Base-by-base conservation (phyloP, 768 basidiomycete species). In the Leccinum olivaceopallidum region DNA sequence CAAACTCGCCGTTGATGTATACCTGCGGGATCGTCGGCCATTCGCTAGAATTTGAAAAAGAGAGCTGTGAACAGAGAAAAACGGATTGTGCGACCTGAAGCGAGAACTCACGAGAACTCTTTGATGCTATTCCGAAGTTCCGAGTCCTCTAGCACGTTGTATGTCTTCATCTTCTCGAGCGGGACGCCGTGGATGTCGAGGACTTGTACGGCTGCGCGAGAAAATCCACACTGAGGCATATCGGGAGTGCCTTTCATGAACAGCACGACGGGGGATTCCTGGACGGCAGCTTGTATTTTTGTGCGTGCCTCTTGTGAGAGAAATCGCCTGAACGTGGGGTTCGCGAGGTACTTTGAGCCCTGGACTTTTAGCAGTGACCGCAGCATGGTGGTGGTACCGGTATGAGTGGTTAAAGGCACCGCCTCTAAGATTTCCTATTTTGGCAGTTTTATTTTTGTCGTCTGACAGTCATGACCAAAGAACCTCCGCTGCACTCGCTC, bases 21-120 rank as follows among this genome's bases (percentile, higher is more conserved):
- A 99, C 74, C 73, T 99, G 96, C 12, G 96, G 96, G 64, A 99
- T 88, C 20, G 96, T 99, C 14, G 96, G 96, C 96, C 96, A 99
- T 64, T 97, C 92, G 24, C 95, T 98, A 67, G 16, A 37, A 49
- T 42, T 42, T 42, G 24, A 24, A 49, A 20, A 6, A 53, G 14
- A 28, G 13, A 14, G 39, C 9, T 22, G 18, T 59, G 24, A n/a
- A 28, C 4, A 50, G 22, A 37, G 50, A 37, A 16, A 42, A 42
- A 18, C 34, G 26, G 4, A 48, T 10, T 1, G 18, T 44, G 20
- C 32, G 2, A 13, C 18, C 18, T 6, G 12, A 34, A 39, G n/a
- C 47, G 24, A 36, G 5, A n/a, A 86, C 94, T 71, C 66, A 98
- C 95, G 94, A 95, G 73, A 93, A 98, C 74, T 98, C 95, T 76